Percentiles rank a stretch among this genome's conserved stretches.
These are phyloP conservation scores for Geosmithia morbida DNA, from an alignment of 2,329 filamentous ascomycete genomes.

Conservation along the genomic window DNA sequence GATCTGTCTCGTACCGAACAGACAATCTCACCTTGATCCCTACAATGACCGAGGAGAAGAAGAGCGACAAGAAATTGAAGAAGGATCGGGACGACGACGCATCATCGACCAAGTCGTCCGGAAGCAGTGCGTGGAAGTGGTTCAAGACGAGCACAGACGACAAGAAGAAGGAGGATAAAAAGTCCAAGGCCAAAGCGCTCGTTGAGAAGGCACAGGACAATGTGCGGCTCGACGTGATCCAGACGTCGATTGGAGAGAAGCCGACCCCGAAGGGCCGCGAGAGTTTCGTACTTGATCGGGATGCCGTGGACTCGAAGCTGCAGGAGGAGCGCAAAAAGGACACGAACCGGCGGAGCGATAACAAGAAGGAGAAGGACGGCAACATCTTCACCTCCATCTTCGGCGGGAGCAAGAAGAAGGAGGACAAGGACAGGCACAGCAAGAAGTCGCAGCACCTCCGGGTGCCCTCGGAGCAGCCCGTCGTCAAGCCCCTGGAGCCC, in stretches of 20 bases:
- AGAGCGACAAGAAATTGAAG: slow-evolving; percentile 58
- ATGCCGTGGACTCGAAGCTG: slow-evolving; percentile 54
- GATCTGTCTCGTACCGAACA: slow-evolving; percentile 51
- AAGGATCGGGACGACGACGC: slow-evolving; percentile 53
- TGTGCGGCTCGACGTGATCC: slow-evolving; percentile 71
- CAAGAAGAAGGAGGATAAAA: slow-evolving; percentile 48
- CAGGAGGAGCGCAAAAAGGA: slow-evolving; percentile 77
- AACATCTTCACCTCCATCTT: slow-evolving; percentile 93
- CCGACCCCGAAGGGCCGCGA: slow-evolving; percentile 52
- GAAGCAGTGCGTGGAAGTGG: slow-evolving; percentile 48
- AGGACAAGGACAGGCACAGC: slow-evolving; percentile 56
- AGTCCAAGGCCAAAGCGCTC: slow-evolving; percentile 46
- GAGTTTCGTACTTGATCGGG: slow-evolving; percentile 70
- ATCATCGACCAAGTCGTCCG: slow-evolving; percentile 52
- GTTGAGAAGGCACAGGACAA: slow-evolving; percentile 56
- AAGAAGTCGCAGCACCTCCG: slow-evolving; percentile 65
- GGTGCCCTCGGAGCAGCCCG: slow-evolving; percentile 66
- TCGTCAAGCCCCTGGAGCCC: slow-evolving; percentile 57
- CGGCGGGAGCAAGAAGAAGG: slow-evolving; percentile 77
- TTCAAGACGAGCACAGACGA: slow-evolving; percentile 65
- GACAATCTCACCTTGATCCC: slow-evolving; percentile 72
- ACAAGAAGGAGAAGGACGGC: slow-evolving; percentile 85
- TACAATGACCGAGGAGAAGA: slow-evolving; percentile 59
- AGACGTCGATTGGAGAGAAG: slow-evolving; percentile 65
- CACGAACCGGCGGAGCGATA: slow-evolving; percentile 56